Conservation (phyloP, 257 asterid genomes). For the Solanum lignicaule region DNA sequence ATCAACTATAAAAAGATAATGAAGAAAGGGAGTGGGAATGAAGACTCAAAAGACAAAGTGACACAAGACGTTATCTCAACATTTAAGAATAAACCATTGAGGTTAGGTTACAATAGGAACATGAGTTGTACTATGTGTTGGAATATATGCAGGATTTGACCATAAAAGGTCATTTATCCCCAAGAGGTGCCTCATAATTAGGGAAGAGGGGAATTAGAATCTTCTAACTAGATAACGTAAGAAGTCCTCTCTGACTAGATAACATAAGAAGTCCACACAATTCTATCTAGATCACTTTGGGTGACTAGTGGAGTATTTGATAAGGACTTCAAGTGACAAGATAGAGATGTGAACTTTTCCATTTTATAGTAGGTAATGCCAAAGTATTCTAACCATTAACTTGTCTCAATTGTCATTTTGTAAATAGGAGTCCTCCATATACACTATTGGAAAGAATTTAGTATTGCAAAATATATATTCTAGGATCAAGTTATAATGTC, state of each 20-base stretch:
- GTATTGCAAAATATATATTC: not conserved
- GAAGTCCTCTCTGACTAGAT: not conserved
- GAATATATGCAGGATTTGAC: not conserved
- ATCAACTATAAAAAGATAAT: not conserved
- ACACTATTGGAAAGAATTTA: not conserved
- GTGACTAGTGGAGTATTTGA: not conserved
- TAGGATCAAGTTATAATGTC: not conserved
- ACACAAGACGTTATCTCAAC: not conserved
- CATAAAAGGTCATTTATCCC: not conserved
- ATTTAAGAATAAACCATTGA: not conserved
- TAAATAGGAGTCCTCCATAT: not conserved
- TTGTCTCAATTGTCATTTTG: not conserved
- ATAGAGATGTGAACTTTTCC: not conserved
- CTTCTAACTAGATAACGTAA: not conserved
- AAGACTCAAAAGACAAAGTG: not conserved
- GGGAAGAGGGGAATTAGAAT: not conserved
- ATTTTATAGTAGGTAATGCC: not conserved
- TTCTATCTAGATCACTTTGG: not conserved
- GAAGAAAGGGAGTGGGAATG: not conserved
- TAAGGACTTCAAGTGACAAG: not conserved
- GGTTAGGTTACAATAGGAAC: not conserved
- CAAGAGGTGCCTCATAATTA: not conserved
- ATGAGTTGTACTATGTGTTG: not conserved
- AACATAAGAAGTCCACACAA: not conserved
- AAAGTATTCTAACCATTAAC: not conserved